These are phyloP conservation scores for Hortiboletus rubellus DNA, from an alignment of 1,284 basidiomycete genomes.

Conservation along the genomic window DNA sequence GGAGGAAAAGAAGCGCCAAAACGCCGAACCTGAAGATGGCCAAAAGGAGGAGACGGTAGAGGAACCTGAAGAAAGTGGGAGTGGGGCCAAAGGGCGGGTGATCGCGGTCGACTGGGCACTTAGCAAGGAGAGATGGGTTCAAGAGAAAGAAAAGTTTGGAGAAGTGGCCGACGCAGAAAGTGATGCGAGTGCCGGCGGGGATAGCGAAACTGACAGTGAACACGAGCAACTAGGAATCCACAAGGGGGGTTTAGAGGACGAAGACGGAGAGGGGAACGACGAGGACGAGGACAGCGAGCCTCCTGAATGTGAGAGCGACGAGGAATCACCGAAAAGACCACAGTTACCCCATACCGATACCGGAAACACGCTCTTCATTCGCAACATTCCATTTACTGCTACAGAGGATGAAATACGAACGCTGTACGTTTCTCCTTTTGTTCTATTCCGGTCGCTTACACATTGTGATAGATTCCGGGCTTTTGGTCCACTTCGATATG, in stretches of 20 bases:
- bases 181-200: constrained; percentile 32
- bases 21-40: constrained; percentile 35
- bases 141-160: constrained; percentile 64
- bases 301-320: constrained; percentile 47
- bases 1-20: constrained; percentile 54
- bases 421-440: constrained; percentile 51
- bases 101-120: constrained; percentile 98
- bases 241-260: constrained; percentile 39
- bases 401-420: constrained; percentile 88
- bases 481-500: constrained; percentile 94
- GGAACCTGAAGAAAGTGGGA: constrained; percentile 39
- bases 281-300: constrained; percentile 41
- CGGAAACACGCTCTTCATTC: constrained; percentile 91
- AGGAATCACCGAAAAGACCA: constrained; percentile 56
- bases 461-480: constrained; percentile 63
- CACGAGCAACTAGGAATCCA: constrained; percentile 46
- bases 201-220: constrained; percentile 26
- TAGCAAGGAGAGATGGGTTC: constrained; percentile 91
- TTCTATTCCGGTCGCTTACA: neutral
- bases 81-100: constrained; percentile 52
- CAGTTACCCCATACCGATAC: constrained; percentile 76
- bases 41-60: constrained; percentile 38
- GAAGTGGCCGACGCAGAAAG: constrained; percentile 38
- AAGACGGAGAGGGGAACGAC: constrained; percentile 36
- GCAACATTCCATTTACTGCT: constrained; percentile 92